Evolutionary conservation across 2,329 filamentous ascomycete species (phyloP).

Genomic region (Phialocephala sp.): DNA sequence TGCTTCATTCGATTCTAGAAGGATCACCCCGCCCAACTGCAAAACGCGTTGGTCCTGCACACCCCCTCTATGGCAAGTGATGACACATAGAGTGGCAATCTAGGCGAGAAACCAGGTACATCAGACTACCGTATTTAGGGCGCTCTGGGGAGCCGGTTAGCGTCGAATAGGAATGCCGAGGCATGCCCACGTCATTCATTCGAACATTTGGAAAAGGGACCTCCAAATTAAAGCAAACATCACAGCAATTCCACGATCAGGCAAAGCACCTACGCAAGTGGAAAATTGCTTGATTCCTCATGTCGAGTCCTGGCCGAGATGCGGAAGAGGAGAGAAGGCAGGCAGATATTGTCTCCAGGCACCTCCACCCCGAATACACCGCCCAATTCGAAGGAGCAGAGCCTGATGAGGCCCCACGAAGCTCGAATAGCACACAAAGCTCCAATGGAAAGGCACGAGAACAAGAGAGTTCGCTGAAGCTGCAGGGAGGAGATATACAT

Average conservation of each 20-base stretch:
- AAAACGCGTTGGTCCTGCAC: background rate
- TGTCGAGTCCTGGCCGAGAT: slow-evolving; percentile 20
- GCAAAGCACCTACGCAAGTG: background rate
- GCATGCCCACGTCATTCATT: too few species aligned
- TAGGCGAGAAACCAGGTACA: too few species aligned
- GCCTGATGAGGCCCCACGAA: slow-evolving; percentile 25
- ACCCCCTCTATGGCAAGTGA: background rate
- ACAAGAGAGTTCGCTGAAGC: slow-evolving; percentile 68
- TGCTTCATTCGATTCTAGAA: background rate
- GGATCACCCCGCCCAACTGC: background rate
- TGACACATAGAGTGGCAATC: background rate
- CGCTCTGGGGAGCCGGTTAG: too few species aligned
- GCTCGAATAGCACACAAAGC: slow-evolving; percentile 37
- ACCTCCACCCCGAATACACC: slow-evolving; percentile 50
- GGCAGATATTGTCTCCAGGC: slow-evolving; percentile 48
- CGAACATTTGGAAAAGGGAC: too few species aligned
- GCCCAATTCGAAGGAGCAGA: slow-evolving; percentile 48
- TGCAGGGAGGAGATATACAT: slow-evolving; percentile 80
- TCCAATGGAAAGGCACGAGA: slow-evolving; percentile 38
- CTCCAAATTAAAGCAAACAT: background rate
- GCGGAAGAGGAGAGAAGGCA: slow-evolving; percentile 29
- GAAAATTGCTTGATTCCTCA: background rate
- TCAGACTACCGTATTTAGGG: background rate
- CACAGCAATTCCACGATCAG: background rate
- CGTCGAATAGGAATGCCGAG: too few species aligned